Evolutionary conservation across 257 asterid species (phyloP).

Genomic region (Anisodus tanguticus): DNA sequence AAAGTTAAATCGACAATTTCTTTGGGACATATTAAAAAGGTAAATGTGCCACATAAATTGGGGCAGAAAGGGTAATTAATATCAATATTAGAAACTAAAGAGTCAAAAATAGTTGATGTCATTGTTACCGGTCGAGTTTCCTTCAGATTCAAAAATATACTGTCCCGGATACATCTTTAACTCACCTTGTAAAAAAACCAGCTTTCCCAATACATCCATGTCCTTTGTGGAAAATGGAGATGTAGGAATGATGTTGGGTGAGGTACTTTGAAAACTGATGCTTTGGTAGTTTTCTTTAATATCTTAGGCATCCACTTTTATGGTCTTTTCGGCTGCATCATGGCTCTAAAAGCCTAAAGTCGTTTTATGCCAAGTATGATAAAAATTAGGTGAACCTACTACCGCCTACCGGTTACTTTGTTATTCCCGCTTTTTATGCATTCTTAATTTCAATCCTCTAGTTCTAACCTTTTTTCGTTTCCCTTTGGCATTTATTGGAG

Average conservation of each 20-base stretch:
- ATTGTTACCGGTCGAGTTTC: background rate
- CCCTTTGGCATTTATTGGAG: constrained; percentile 35
- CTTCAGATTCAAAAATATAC: background rate
- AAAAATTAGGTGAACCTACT: background rate
- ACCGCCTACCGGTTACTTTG: background rate
- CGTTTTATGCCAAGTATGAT: background rate
- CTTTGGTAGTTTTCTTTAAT: background rate
- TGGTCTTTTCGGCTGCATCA: background rate
- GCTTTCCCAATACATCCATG: background rate
- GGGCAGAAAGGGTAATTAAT: background rate
- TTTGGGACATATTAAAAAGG: background rate
- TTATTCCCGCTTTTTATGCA: constrained; percentile 24
- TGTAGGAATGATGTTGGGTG: background rate
- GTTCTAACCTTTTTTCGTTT: constrained; percentile 35
- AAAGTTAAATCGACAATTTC: background rate
- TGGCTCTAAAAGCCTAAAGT: background rate
- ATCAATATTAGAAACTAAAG: background rate
- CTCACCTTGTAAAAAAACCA: background rate
- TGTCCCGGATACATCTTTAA: background rate
- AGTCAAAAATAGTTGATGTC: background rate
- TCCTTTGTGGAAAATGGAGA: background rate
- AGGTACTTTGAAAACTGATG: background rate
- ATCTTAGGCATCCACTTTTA: background rate
- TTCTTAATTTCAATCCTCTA: constrained; percentile 26
- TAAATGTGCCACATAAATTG: background rate